Evolutionary conservation across 129 eudicot species (phyloP).

Genomic region (Smallanthus sonchifolius): DNA sequence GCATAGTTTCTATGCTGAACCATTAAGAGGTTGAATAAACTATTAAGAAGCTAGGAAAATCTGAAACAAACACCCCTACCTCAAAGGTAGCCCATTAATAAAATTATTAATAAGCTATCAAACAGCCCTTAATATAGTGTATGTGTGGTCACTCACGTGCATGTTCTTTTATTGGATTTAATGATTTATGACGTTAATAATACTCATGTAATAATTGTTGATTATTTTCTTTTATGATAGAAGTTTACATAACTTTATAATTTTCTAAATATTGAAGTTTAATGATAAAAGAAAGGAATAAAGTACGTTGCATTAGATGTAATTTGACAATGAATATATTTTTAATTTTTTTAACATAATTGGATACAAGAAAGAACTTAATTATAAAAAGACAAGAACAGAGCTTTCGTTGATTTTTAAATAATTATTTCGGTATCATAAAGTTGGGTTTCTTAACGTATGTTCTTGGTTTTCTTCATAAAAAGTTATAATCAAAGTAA

Average conservation of each 20-base stretch:
- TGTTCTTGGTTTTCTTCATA: conserved; percentile 25
- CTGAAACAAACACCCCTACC: no score
- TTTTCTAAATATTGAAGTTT: not conserved
- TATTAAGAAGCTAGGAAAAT: no score
- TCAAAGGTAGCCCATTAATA: no score
- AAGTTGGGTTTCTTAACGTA: conserved; percentile 23
- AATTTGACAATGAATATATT: not conserved
- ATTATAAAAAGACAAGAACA: conserved; percentile 16
- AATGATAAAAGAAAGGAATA: not conserved
- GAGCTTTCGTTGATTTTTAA: conserved; percentile 20
- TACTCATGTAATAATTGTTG: no score
- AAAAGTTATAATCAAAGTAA: not conserved
- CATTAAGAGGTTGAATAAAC: no score
- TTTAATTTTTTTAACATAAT: not conserved
- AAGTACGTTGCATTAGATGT: not conserved
- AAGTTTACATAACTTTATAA: not conserved
- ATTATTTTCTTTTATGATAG: no score
- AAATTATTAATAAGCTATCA: no score
- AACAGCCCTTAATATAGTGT: no score
- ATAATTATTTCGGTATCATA: conserved; percentile 11
- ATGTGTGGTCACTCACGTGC: no score
- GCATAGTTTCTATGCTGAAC: no score
- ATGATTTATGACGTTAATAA: no score
- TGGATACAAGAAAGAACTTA: not conserved
- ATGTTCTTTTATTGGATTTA: no score